Evolutionary conservation across 805 yeast species (phyloP).

Genomic region (Kurtzmaniella fragi): DNA sequence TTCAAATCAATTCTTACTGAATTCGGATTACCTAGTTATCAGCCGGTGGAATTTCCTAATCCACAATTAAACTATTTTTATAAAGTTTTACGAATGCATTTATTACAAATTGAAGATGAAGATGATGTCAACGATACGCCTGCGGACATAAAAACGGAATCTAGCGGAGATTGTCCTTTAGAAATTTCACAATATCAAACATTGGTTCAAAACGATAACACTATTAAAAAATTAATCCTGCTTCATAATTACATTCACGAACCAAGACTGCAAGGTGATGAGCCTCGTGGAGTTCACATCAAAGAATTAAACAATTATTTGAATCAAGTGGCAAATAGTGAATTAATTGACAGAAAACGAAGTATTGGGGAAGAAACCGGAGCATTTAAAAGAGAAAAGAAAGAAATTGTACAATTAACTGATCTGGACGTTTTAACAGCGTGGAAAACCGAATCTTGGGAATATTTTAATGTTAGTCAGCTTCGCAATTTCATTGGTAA

Average conservation of each 20-base stretch:
- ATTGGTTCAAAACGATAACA: constrained; percentile 17
- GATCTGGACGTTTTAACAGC: constrained; percentile 39
- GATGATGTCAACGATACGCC: not conserved
- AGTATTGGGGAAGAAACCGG: not conserved
- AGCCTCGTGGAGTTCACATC: not conserved
- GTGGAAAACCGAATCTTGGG: constrained; percentile 34
- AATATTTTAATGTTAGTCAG: constrained; percentile 37
- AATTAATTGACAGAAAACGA: not conserved
- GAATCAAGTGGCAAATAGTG: constrained; percentile 1
- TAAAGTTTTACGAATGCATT: constrained; percentile 56
- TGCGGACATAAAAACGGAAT: constrained; percentile 11
- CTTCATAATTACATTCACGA: constrained; percentile 4
- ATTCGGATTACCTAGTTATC: constrained; percentile 44
- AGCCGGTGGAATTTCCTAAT: constrained; percentile 55
- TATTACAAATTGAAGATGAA: constrained; percentile 49
- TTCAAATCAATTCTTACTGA: constrained; percentile 27
- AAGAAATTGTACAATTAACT: constrained; percentile 9
- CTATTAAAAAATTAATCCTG: constrained; percentile 12
- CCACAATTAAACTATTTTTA: constrained; percentile 68
- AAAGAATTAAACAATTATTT: not conserved
- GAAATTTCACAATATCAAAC: constrained; percentile 5
- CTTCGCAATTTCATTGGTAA: constrained; percentile 33
- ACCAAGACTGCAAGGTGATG: not conserved
- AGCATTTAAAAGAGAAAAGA: not conserved
- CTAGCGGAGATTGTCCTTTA: not conserved